phyloP scores from a whole-genome alignment of 2,329 filamentous ascomycete species.

The Phaeoacremonium minimum region DNA sequence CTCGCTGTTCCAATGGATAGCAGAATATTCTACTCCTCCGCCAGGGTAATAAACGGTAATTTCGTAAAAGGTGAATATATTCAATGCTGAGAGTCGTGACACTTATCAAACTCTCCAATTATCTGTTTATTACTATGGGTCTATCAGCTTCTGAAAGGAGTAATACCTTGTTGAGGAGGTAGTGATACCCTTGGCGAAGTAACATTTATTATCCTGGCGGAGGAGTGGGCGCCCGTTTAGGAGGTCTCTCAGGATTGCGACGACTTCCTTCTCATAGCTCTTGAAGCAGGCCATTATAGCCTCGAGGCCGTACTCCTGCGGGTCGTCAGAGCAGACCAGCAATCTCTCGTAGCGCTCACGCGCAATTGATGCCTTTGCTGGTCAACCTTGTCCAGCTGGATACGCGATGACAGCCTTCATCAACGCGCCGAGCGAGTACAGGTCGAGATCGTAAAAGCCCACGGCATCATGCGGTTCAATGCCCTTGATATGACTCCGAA shows the following conservation, averaged over 20 bases:
- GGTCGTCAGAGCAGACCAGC: constrained; percentile 42
- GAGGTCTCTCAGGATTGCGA: constrained; percentile 38
- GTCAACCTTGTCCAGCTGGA: constrained; percentile 42
- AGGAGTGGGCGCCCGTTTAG: too few relatives aligned
- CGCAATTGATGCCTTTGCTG: constrained; percentile 34
- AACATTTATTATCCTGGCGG: too few relatives aligned
- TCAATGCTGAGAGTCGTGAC: too few relatives aligned
- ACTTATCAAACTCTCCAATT: too few relatives aligned
- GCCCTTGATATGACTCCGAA: constrained; percentile 34
- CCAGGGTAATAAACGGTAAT: too few relatives aligned
- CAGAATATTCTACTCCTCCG: constrained; percentile 34
- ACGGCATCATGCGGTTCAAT: constrained; percentile 11
- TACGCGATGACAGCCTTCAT: constrained; percentile 40
- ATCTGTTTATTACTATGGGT: too few relatives aligned
- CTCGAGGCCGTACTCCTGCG: constrained; percentile 40
- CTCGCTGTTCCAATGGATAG: constrained; percentile 30
- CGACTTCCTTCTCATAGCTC: constrained; percentile 38
- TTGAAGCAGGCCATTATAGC: constrained; percentile 28
- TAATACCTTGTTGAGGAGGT: too few relatives aligned
- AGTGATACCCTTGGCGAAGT: too few relatives aligned
- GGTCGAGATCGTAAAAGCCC: constrained; percentile 46
- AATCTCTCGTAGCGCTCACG: constrained; percentile 39
- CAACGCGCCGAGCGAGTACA: constrained; percentile 42
- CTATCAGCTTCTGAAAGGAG: too few relatives aligned
- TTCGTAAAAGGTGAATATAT: too few relatives aligned